These are phyloP conservation scores for Phalaenopsis equestris DNA, from an alignment of 106 monocot genomes.

Conservation along the genomic window DNA sequence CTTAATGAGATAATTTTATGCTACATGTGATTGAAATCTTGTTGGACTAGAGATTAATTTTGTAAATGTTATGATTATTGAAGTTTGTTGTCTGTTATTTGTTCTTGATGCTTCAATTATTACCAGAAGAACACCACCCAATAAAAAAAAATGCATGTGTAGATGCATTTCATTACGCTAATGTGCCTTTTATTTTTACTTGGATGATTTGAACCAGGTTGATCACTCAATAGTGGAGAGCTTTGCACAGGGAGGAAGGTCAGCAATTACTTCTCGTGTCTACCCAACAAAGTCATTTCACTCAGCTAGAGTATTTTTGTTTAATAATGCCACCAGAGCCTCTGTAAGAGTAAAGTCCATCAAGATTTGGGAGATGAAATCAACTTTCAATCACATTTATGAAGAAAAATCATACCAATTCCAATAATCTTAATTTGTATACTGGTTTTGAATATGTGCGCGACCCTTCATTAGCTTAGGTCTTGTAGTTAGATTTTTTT, in stretches of 20 bases:
- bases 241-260: conserved; percentile 56
- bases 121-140: too few relatives aligned
- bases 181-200: not conserved
- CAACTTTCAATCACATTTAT: conserved; percentile 15
- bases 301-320: conserved; percentile 38
- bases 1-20: too few relatives aligned
- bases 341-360: conserved; percentile 32
- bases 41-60: too few relatives aligned
- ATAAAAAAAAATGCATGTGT: not conserved
- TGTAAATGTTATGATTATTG: too few relatives aligned
- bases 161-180: too few relatives aligned
- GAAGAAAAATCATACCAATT: not conserved
- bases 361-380: conserved; percentile 51
- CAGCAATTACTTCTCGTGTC: conserved; percentile 52
- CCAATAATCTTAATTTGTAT: not conserved
- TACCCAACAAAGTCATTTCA: conserved; percentile 48
- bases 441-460: too few relatives aligned
- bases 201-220: conserved; percentile 29
- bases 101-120: too few relatives aligned
- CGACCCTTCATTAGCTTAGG: too few relatives aligned
- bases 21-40: too few relatives aligned
- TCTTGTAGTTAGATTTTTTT: too few relatives aligned
- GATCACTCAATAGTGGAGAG: conserved; percentile 77
- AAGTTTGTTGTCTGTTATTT: too few relatives aligned
- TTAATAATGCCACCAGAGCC: conserved; percentile 53